phyloP scores from a whole-genome alignment of 176 grass and related monocot species.

The Cocos nucifera region DNA sequence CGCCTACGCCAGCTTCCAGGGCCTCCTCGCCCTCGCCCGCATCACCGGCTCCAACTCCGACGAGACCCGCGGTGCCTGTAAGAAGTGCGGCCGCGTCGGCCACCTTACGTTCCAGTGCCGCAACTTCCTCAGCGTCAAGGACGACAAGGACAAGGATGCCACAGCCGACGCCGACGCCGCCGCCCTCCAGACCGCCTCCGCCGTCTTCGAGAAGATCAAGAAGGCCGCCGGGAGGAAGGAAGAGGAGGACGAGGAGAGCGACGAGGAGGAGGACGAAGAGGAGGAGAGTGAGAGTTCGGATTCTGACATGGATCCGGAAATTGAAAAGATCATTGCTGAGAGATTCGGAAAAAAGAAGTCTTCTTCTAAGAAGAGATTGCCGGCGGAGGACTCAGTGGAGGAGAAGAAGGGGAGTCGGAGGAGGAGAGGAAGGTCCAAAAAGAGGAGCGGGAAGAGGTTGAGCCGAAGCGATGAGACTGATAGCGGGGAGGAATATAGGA shows the following conservation, averaged over 20 bases:
- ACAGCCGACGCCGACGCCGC: too few relatives aligned
- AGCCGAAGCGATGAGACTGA: constrained; percentile 17
- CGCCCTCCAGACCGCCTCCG: neutral
- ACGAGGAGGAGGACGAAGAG: constrained; percentile 18
- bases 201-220: constrained; percentile 45
- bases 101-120: constrained; percentile 97
- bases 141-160: constrained; percentile 19
- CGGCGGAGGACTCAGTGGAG: constrained; percentile 11
- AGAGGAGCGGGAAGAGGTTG: constrained; percentile 21
- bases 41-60: constrained; percentile 59
- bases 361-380: constrained; percentile 22
- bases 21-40: constrained; percentile 70
- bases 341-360: constrained; percentile 30
- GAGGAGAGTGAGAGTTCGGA: constrained; percentile 40
- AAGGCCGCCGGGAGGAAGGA: constrained; percentile 35
- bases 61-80: constrained; percentile 65
- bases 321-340: constrained; percentile 68
- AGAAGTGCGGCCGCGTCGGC: constrained; percentile 73
- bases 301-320: constrained; percentile 55
- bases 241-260: constrained; percentile 24
- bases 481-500: constrained; percentile 25
- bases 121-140: constrained; percentile 76
- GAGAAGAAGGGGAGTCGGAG: constrained; percentile 17
- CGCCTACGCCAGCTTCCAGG: constrained; percentile 87
- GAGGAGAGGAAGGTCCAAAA: constrained; percentile 38